Evolutionary conservation across 768 basidiomycete genomes (phyloP).

Genomic region (Trametes gibbosa): DNA sequence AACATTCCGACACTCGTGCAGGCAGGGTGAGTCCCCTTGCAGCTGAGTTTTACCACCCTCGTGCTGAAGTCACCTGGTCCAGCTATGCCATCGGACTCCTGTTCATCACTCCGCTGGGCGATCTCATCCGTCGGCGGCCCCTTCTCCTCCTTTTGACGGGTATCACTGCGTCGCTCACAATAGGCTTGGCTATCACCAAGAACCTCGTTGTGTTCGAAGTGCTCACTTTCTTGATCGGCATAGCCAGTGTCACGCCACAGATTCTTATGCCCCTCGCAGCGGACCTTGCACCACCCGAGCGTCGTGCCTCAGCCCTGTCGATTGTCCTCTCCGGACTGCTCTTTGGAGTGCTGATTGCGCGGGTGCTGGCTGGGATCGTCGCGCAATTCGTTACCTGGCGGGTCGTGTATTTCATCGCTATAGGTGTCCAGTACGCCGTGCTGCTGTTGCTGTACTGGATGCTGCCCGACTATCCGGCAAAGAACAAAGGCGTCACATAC

Average conservation of each 20-base stretch:
- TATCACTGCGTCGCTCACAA: constrained; percentile 55
- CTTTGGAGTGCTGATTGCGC: constrained; percentile 70
- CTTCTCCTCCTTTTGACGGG: constrained; percentile 60
- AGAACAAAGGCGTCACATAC: constrained; percentile 64
- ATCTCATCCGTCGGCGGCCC: constrained; percentile 73
- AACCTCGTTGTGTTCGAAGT: constrained; percentile 60
- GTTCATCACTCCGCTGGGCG: constrained; percentile 78
- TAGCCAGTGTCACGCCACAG: constrained; percentile 70
- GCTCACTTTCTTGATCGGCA: constrained; percentile 69
- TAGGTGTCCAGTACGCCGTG: constrained; percentile 64
- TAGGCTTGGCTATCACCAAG: constrained; percentile 67
- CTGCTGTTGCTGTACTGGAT: constrained; percentile 57
- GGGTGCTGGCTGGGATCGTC: constrained; percentile 74
- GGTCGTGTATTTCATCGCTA: constrained; percentile 75
- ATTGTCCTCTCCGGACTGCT: constrained; percentile 66
- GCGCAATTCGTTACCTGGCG: constrained; percentile 70
- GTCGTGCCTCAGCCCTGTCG: constrained; percentile 72
- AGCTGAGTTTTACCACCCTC: neutral
- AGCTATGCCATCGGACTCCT: constrained; percentile 38
- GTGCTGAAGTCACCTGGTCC: neutral
- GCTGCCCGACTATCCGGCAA: constrained; percentile 84
- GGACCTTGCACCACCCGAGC: constrained; percentile 75
- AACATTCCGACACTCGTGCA: constrained; percentile 65
- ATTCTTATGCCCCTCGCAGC: constrained; percentile 74
- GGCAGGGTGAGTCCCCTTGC: constrained; percentile 47